These are phyloP conservation scores for Bertia moriformis DNA, from an alignment of 2,329 filamentous ascomycete species.

Conservation along the genomic window DNA sequence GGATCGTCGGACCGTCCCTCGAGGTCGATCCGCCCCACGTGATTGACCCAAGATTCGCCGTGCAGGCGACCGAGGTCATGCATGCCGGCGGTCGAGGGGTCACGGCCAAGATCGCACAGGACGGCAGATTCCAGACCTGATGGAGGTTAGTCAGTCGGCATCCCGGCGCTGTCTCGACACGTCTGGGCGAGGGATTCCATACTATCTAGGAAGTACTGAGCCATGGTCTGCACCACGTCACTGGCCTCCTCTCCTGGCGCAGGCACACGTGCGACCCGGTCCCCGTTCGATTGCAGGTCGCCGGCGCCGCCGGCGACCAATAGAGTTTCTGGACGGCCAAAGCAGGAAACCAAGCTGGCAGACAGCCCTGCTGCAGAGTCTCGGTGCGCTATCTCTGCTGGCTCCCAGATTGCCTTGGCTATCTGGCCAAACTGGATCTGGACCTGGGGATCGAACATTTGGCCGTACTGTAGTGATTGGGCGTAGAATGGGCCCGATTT, in stretches of 20 bases:
- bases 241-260: too few relatives aligned
- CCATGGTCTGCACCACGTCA: conserved; percentile 22
- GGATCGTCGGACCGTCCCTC: background rate
- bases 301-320: conserved; percentile 7
- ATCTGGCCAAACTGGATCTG: conserved; percentile 24
- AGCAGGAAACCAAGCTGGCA: background rate
- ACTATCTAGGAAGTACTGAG: conserved; percentile 36
- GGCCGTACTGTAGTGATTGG: conserved; percentile 28
- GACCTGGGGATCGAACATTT: conserved; percentile 20
- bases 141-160: background rate
- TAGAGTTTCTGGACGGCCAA: background rate
- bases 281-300: conserved; percentile 3
- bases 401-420: conserved; percentile 32
- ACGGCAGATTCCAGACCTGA: background rate
- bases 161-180: background rate
- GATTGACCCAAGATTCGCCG: too few relatives aligned
- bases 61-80: background rate
- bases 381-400: conserved; percentile 13
- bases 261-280: conserved; percentile 6
- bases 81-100: too few relatives aligned
- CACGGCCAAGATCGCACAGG: background rate
- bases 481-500: conserved; percentile 25
- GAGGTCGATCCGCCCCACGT: too few relatives aligned
- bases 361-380: background rate
- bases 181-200: conserved; percentile 6